Evolutionary conservation across 352 stramenopile species (phyloP).

Genomic region (Globisporangium irregulare): DNA sequence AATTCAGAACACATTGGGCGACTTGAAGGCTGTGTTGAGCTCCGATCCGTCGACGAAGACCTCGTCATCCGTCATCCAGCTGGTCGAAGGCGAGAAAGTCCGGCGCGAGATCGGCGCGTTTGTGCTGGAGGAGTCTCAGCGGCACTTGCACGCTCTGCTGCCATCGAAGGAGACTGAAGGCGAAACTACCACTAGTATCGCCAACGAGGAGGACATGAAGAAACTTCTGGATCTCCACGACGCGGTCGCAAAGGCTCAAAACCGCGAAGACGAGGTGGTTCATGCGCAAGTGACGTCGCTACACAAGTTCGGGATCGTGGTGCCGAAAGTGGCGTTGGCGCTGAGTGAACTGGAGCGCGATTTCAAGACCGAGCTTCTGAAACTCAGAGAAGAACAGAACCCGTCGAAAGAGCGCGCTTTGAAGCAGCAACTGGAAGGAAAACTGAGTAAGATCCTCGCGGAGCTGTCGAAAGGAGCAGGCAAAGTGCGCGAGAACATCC

Average conservation of each 20-base stretch:
- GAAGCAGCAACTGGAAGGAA: conserved; percentile 37
- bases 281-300: conserved; percentile 26
- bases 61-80: conserved; percentile 44
- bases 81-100: conserved; percentile 47
- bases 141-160: conserved; percentile 23
- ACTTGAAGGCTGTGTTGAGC: conserved; percentile 38
- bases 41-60: conserved; percentile 46
- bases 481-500: conserved; percentile 11
- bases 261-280: conserved; percentile 50
- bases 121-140: conserved; percentile 39
- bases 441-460: conserved; percentile 23
- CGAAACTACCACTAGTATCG: neutral
- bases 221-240: conserved; percentile 39
- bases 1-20: conserved; percentile 27
- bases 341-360: conserved; percentile 42
- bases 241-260: conserved; percentile 38
- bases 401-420: conserved; percentile 44
- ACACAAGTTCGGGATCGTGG: conserved; percentile 38
- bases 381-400: conserved; percentile 54
- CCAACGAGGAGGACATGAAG: conserved; percentile 15
- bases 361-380: conserved; percentile 38
- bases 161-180: neutral
- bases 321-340: conserved; percentile 35
- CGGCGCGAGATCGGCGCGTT: conserved; percentile 51
- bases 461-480: conserved; percentile 21